Conservation (phyloP, 352 stramenopile species). For the Pythium dissotocum region DNA sequence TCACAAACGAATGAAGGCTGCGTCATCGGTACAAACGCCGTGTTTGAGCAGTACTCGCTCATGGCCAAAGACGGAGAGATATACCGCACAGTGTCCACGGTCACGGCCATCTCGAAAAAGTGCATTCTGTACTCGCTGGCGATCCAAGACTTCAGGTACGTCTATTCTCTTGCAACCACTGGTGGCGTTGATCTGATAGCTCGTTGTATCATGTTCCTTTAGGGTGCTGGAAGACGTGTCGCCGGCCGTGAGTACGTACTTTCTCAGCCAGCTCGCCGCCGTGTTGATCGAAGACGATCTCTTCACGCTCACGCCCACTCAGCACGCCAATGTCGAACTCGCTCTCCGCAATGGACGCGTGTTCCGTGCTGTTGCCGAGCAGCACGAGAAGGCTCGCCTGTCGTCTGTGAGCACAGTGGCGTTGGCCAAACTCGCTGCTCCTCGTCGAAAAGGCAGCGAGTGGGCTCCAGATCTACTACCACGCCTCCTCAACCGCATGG, state of each 20-base stretch:
- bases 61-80: conserved; percentile 68
- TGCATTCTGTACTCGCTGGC: conserved; percentile 82
- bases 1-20: conserved; percentile 55
- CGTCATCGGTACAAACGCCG: conserved; percentile 65
- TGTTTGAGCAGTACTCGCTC: conserved; percentile 85
- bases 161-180: background rate
- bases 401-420: conserved; percentile 60
- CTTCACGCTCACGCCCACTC: conserved; percentile 47
- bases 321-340: conserved; percentile 54
- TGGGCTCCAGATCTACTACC: conserved; percentile 72
- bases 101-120: conserved; percentile 65
- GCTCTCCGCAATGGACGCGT: conserved; percentile 53
- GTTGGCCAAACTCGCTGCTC: conserved; percentile 62
- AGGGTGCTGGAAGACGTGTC: conserved; percentile 67
- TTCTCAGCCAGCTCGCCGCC: conserved; percentile 72
- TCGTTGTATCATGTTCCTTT: background rate
- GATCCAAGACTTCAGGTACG: conserved; percentile 77
- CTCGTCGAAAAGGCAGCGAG: conserved; percentile 60
- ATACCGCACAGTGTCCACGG: conserved; percentile 75
- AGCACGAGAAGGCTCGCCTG: conserved; percentile 51
- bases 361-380: conserved; percentile 64
- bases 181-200: too few species aligned
- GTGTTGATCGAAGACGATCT: conserved; percentile 75
- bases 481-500: conserved; percentile 60
- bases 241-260: conserved; percentile 77